Conservation (phyloP, 805 yeast species). For the Myxozyma kluyveri region DNA sequence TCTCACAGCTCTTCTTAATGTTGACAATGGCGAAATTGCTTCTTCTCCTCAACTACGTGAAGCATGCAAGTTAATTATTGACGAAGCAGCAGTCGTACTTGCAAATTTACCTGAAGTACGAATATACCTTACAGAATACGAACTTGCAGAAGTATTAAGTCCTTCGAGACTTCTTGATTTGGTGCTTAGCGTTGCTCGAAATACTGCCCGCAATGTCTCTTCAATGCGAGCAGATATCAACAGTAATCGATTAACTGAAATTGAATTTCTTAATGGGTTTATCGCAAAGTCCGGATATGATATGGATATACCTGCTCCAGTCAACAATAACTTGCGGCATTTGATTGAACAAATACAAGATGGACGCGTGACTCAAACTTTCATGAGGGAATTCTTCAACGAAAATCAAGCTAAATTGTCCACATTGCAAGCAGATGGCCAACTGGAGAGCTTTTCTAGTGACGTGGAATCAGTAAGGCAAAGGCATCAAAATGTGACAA, state of each 20-base stretch:
- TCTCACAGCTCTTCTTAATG: conserved; percentile 70
- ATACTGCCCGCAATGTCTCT: conserved; percentile 59
- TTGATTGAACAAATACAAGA: neutral
- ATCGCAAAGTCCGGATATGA: conserved; percentile 42
- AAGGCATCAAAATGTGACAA: too few relatives aligned
- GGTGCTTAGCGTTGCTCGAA: conserved; percentile 43
- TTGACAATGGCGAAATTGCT: conserved; percentile 73
- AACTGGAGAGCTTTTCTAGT: too few relatives aligned
- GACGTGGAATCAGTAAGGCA: too few relatives aligned
- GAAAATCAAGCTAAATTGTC: neutral
- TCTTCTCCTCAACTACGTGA: conserved; percentile 27
- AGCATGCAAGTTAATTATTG: conserved; percentile 5
- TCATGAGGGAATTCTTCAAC: neutral
- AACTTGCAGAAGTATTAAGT: conserved; percentile 21
- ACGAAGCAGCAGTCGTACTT: conserved; percentile 41
- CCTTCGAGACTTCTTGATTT: conserved; percentile 40
- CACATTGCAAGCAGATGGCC: too few relatives aligned
- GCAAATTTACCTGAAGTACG: conserved; percentile 8
- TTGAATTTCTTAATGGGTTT: conserved; percentile 81
- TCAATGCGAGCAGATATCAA: conserved; percentile 71
- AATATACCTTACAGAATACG: conserved; percentile 6
- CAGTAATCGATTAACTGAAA: conserved; percentile 59
- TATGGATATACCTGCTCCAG: conserved; percentile 13
- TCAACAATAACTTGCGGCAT: conserved; percentile 6
- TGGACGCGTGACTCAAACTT: neutral